Evolutionary conservation across 2,329 filamentous ascomycete species (phyloP).

Genomic region (Colletotrichum cordylinicola): DNA sequence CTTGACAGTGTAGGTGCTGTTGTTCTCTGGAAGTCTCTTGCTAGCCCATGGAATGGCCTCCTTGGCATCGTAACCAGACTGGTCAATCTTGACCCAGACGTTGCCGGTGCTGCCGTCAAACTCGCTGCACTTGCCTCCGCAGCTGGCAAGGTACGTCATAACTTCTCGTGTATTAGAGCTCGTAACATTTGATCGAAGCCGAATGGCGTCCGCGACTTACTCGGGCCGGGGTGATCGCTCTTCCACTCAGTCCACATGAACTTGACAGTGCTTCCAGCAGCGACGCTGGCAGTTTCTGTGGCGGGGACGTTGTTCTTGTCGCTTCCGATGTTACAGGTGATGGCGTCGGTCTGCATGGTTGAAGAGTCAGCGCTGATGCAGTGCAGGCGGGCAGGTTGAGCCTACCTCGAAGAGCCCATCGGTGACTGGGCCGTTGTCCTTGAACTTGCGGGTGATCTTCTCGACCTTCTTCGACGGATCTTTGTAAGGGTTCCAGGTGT

Average conservation of each 20-base stretch:
- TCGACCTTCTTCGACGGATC: constrained; percentile 31
- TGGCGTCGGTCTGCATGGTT: constrained; percentile 27
- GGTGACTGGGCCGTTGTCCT: constrained; percentile 32
- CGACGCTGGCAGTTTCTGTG: constrained; percentile 39
- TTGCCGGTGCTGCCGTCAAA: constrained; percentile 26
- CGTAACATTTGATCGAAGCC: background rate
- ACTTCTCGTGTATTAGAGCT: background rate
- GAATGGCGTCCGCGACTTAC: background rate
- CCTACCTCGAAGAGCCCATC: constrained; percentile 26
- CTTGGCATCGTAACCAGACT: constrained; percentile 35
- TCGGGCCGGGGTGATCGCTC: constrained; percentile 50
- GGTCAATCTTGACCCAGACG: constrained; percentile 42
- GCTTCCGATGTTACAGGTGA: constrained; percentile 47
- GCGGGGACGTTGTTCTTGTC: constrained; percentile 45
- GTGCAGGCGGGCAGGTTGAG: too few relatives aligned
- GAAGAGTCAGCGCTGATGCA: background rate
- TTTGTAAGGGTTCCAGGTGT: constrained; percentile 33
- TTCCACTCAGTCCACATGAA: constrained; percentile 50
- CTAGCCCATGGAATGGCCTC: constrained; percentile 38
- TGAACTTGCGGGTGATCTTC: constrained; percentile 29
- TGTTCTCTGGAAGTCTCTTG: constrained; percentile 36
- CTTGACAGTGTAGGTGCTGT: constrained; percentile 39
- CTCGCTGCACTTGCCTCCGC: constrained; percentile 26
- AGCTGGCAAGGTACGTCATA: constrained; percentile 38
- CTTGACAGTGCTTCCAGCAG: constrained; percentile 44